phyloP scores from a whole-genome alignment of 1,284 basidiomycete species.

The Lentinula novae-zelandiae region DNA sequence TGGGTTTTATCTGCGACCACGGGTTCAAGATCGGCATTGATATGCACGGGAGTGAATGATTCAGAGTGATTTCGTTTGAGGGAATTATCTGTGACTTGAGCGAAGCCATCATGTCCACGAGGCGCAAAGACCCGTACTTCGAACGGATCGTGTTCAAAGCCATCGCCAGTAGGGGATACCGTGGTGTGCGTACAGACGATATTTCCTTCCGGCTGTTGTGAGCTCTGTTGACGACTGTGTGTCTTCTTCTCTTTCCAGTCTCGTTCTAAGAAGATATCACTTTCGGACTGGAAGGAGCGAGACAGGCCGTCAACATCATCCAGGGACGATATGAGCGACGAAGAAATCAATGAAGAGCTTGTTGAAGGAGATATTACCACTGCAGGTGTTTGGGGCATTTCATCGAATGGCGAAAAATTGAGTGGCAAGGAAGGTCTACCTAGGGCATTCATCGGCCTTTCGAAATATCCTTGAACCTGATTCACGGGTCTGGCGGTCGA shows the following conservation, averaged over 20 bases:
- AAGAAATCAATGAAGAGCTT: slow-evolving; percentile 53
- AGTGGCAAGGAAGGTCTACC: slow-evolving; percentile 2
- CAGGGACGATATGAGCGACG: slow-evolving; percentile 53
- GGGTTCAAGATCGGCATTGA: slow-evolving; percentile 16
- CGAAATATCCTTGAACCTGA: slow-evolving; percentile 31
- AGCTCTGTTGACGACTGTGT: slow-evolving; percentile 19
- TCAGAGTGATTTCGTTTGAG: slow-evolving; percentile 40
- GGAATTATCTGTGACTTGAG: slow-evolving; percentile 23
- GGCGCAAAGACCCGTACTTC: slow-evolving; percentile 36
- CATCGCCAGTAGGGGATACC: slow-evolving; percentile 24
- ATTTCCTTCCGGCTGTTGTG: slow-evolving; percentile 16
- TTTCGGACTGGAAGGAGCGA: slow-evolving; percentile 54
- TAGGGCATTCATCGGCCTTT: slow-evolving; percentile 3
- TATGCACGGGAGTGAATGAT: slow-evolving; percentile 23
- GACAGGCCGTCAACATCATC: slow-evolving; percentile 40
- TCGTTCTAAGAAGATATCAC: slow-evolving; percentile 47
- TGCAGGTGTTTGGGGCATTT: slow-evolving; percentile 19
- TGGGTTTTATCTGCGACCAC: slow-evolving; percentile 18
- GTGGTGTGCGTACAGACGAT: slow-evolving; percentile 29
- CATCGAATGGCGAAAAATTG: slow-evolving; percentile 54
- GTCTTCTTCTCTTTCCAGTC: slow-evolving; percentile 40
- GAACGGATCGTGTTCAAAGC: slow-evolving; percentile 36
- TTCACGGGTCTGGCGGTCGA: slow-evolving; percentile 21
- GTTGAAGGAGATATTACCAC: slow-evolving; percentile 31
- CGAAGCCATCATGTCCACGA: slow-evolving; percentile 20